Percentiles rank a stretch among this genome's conserved stretches.
phyloP scores from a whole-genome alignment of 306 rosid species.

The Cicer chorassanicum region DNA sequence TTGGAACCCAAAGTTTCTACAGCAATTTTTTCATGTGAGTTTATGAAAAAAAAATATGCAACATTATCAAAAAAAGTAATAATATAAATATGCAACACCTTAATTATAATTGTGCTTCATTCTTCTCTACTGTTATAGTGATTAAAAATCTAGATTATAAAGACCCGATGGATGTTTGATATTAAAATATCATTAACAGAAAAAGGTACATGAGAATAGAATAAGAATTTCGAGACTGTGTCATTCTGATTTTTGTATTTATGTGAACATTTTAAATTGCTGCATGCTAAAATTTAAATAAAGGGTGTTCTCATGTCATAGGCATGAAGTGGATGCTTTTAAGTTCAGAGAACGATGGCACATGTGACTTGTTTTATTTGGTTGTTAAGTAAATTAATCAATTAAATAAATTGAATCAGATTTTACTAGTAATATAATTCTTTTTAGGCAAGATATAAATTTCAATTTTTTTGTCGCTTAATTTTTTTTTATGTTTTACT shows the following conservation, averaged over 20 bases:
- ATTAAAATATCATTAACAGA: slow-evolving; percentile 6
- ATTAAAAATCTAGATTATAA: slow-evolving; percentile 24
- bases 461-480: too few species aligned
- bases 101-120: neutral
- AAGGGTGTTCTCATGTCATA: neutral
- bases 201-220: slow-evolving; percentile 8
- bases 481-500: too few species aligned
- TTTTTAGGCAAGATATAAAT: too few species aligned
- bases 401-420: neutral
- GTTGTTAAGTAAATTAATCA: neutral
- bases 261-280: neutral
- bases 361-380: slow-evolving; percentile 9
- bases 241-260: slow-evolving; percentile 27
- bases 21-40: too few species aligned
- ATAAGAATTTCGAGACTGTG: slow-evolving; percentile 4
- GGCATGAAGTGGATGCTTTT: slow-evolving; percentile 28
- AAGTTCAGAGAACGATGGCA: slow-evolving; percentile 22
- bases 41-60: too few species aligned
- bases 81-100: slow-evolving; percentile 5
- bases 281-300: neutral
- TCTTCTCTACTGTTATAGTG: neutral
- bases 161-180: neutral
- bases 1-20: too few species aligned
- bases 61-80: neutral
- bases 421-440: neutral